Conservation (phyloP, 306 rosid genomes). For the Fragaria iinumae region DNA sequence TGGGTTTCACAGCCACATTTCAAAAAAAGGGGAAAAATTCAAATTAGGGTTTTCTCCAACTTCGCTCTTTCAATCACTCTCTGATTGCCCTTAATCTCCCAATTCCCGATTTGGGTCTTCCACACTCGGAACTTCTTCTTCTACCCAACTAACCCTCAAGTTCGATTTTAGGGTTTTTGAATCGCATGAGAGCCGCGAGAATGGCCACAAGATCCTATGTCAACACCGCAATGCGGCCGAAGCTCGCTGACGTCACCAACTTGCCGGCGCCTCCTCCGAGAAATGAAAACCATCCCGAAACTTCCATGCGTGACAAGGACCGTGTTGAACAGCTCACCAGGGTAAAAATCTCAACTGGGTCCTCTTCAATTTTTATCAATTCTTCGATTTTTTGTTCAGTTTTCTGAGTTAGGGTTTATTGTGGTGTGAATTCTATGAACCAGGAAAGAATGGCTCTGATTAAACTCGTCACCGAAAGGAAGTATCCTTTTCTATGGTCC, state of each 20-base stretch:
- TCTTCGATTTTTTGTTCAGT: neutral
- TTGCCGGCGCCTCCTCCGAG: constrained; percentile 32
- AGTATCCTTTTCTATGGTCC: constrained; percentile 53
- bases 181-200: constrained; percentile 24
- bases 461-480: constrained; percentile 57
- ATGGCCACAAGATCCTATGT: constrained; percentile 58
- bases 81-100: neutral
- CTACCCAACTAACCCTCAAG: constrained; percentile 7
- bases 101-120: constrained; percentile 1
- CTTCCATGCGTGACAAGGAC: constrained; percentile 22
- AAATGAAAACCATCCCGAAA: constrained; percentile 25
- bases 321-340: constrained; percentile 60
- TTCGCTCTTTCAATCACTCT: neutral
- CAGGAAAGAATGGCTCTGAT: constrained; percentile 67
- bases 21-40: neutral
- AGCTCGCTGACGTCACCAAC: constrained; percentile 76
- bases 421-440: constrained; percentile 20
- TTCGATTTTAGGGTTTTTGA: constrained; percentile 12
- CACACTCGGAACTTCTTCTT: neutral
- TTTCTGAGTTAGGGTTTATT: neutral
- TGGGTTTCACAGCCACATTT: constrained; percentile 4
- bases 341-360: constrained; percentile 32
- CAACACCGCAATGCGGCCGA: constrained; percentile 60
- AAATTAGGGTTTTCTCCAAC: constrained; percentile 4
- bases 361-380: neutral